Evolutionary conservation across 805 yeast genomes (phyloP).

Genomic region (Cyberlindnera xylosilytica): DNA sequence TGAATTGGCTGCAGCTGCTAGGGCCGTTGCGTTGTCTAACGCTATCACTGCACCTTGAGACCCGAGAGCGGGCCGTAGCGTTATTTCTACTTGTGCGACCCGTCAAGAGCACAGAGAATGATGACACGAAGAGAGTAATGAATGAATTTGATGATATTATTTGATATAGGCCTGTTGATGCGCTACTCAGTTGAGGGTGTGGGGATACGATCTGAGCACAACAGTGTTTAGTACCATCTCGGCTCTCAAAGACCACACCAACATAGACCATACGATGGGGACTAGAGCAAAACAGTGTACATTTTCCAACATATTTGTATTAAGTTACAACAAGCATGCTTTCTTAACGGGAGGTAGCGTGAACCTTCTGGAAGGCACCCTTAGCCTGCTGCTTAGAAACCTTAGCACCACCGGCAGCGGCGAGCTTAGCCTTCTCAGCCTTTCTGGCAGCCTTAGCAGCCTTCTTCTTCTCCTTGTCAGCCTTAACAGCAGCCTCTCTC

Average conservation of each 20-base stretch:
- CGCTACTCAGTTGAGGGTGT: too few relatives aligned
- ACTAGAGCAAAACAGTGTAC: constrained; percentile 9
- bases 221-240: too few relatives aligned
- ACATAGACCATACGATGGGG: too few relatives aligned
- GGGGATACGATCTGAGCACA: too few relatives aligned
- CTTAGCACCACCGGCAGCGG: constrained; percentile 72
- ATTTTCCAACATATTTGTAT: constrained; percentile 19
- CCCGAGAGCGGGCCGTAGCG: too few relatives aligned
- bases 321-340: constrained; percentile 14
- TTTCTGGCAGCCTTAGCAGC: constrained; percentile 91
- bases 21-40: constrained; percentile 21
- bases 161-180: too few relatives aligned
- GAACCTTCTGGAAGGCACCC: constrained; percentile 98
- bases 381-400: constrained; percentile 94
- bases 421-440: constrained; percentile 84
- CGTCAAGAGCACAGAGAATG: too few relatives aligned
- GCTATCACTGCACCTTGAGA: constrained; percentile 22
- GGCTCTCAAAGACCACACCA: background rate
- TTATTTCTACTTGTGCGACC: too few relatives aligned
- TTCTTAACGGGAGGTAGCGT: constrained; percentile 91
- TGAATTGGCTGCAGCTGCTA: constrained; percentile 24
- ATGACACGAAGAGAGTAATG: too few relatives aligned
- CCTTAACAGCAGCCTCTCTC: constrained; percentile 84
- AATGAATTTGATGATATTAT: too few relatives aligned
- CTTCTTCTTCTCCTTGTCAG: constrained; percentile 87